Conservation (phyloP, 2,329 filamentous ascomycete species). For the Chrysoporthe cubensis region DNA sequence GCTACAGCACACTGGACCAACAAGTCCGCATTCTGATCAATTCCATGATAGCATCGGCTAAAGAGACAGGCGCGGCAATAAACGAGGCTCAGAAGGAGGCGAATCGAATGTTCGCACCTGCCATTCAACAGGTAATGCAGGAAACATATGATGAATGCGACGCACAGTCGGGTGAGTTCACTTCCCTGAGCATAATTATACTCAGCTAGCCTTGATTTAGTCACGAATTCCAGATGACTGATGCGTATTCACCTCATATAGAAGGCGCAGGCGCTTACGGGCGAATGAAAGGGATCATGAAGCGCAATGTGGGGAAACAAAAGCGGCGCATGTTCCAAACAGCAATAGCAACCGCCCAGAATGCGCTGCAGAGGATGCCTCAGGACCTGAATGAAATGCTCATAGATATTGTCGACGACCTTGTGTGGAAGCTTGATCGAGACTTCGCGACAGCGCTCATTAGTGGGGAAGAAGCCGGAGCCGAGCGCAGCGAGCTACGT, state of each 20-base stretch:
- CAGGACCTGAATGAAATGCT: background rate
- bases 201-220: conserved; percentile 2
- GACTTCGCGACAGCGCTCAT: conserved; percentile 13
- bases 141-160: conserved; percentile 50
- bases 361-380: conserved; percentile 44
- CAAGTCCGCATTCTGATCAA: conserved; percentile 34
- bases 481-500: background rate
- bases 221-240: background rate
- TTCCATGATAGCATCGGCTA: conserved; percentile 43
- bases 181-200: background rate
- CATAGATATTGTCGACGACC: background rate
- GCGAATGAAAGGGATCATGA: conserved; percentile 58
- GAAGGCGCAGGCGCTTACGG: conserved; percentile 47
- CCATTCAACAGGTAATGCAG: conserved; percentile 49
- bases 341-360: conserved; percentile 46
- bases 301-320: conserved; percentile 43
- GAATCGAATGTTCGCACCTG: conserved; percentile 57
- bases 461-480: too few relatives aligned
- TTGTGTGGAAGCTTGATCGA: background rate
- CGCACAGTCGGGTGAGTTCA: conserved; percentile 44
- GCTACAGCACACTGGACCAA: conserved; percentile 30
- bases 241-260: conserved; percentile 14
- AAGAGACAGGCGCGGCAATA: conserved; percentile 41
- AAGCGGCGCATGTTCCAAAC: conserved; percentile 54
- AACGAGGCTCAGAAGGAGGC: conserved; percentile 53